These are phyloP conservation scores for Falciphora oryzae DNA, from an alignment of 2,329 filamentous ascomycete genomes.

Conservation along the genomic window DNA sequence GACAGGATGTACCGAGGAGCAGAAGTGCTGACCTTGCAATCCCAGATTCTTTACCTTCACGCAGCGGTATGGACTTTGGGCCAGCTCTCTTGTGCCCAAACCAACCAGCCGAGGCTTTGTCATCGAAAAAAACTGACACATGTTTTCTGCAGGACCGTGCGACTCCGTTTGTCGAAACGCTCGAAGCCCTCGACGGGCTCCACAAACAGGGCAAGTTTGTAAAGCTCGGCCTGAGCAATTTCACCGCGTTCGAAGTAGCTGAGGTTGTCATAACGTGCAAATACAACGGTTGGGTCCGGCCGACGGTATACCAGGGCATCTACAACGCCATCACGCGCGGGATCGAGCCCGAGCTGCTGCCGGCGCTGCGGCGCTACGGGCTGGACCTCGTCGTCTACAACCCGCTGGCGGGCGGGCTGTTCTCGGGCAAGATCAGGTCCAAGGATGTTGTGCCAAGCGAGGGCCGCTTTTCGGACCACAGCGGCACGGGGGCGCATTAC, in stretches of 20 bases:
- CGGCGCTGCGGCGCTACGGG: slow-evolving; percentile 67
- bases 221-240: slow-evolving; percentile 75
- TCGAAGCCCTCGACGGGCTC: slow-evolving; percentile 70
- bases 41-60: slow-evolving; percentile 66
- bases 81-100: too few species aligned
- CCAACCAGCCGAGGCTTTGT: too few species aligned
- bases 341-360: slow-evolving; percentile 70
- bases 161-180: slow-evolving; percentile 72
- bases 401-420: slow-evolving; percentile 72
- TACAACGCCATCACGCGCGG: slow-evolving; percentile 75
- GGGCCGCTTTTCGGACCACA: slow-evolving; percentile 62
- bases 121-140: too few species aligned
- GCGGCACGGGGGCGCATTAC: slow-evolving; percentile 47
- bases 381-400: slow-evolving; percentile 79
- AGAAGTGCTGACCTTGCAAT: not conserved
- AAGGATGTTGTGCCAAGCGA: slow-evolving; percentile 54
- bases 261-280: slow-evolving; percentile 77
- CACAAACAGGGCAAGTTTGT: slow-evolving; percentile 85
- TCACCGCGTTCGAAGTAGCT: slow-evolving; percentile 79
- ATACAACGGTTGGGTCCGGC: slow-evolving; percentile 73
- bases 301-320: slow-evolving; percentile 83
- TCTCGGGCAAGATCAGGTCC: slow-evolving; percentile 72
- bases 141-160: slow-evolving; percentile 29
- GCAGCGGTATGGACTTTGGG: slow-evolving; percentile 41
- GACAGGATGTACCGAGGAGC: not conserved